Base-by-base conservation (phyloP, 2,329 filamentous ascomycete species). In the Paraphoma sp. region DNA sequence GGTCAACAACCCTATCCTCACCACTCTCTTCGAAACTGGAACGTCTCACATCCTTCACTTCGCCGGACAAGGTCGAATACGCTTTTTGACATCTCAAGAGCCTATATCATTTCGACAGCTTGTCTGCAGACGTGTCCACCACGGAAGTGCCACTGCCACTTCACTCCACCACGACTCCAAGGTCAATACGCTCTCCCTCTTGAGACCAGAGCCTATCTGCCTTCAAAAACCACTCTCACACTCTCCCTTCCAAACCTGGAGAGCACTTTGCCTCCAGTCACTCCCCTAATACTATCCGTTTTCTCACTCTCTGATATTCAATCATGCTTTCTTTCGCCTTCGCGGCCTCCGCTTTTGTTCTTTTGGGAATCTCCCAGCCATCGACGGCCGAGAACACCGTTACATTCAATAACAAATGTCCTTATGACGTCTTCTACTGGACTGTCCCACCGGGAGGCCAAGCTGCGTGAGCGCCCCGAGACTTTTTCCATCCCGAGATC, bases 351-450 rank as follows among this genome's bases (percentile, higher is more conserved):
- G 33, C 7, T 36, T 36, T 14, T 14, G 14, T 14, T 36, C 33
- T 36, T 10, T 36, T 10, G 9, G 33, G 33, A 36, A 3, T 36
- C 14, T 7, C 33, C 14, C 10, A 14, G 33, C 14, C 14, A 36
- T 10, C 33, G 9, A 14, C 33, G 9, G 64, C 60, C 17, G 50
- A 52, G 30, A 67, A 67, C 44, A 63, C 46, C 11, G 42, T 71
- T 36, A 63, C 59, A 9, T 60, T 68, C 48, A 45, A 58, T 42
- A 72, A 72, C 49, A 46, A 67, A 54, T 72, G 69, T 45, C 53
- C 60, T 11, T 68, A 69, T 53, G 28, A 53, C 31, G 17, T 67
- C 40, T 70, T 56, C 52, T 62, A 60, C 45, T 72, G 68, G 65
- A 28, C 48, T 5, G 63, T 71, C n/a, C 52, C 54, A 2, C 63